Conservation (phyloP, 176 grass and related monocot species). For the Aechmea fasciata region DNA sequence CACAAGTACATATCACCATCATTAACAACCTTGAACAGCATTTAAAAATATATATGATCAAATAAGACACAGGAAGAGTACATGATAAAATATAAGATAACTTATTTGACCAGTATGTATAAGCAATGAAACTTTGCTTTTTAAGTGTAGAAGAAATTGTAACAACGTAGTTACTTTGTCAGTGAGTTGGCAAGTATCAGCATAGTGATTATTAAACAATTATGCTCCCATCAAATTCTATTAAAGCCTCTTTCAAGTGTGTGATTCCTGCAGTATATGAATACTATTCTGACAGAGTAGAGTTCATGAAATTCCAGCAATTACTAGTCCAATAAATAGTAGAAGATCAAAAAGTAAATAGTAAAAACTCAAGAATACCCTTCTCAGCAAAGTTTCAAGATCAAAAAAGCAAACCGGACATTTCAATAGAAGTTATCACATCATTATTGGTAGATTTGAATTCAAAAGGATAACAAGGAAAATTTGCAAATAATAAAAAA, state of each 20-base stretch:
- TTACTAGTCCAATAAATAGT: too few species aligned
- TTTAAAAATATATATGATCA: conserved; percentile 9
- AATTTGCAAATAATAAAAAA: background rate
- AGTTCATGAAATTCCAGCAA: too few species aligned
- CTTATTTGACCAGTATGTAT: background rate
- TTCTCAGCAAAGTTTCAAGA: background rate
- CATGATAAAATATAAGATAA: conserved; percentile 1
- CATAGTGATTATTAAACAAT: too few species aligned
- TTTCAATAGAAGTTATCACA: background rate
- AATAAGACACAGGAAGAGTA: background rate
- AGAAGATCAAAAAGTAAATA: background rate
- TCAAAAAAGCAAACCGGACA: background rate
- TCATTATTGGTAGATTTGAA: background rate
- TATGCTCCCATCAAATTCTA: too few species aligned
- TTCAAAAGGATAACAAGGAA: background rate
- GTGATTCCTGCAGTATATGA: too few species aligned
- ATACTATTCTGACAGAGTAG: too few species aligned
- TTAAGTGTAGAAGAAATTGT: too few species aligned
- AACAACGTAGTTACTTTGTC: too few species aligned
- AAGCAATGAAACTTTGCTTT: background rate
- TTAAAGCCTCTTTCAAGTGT: too few species aligned
- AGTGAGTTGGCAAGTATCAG: too few species aligned
- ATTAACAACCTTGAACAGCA: conserved; percentile 73
- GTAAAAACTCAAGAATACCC: background rate
- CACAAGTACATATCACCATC: conserved; percentile 89